Evolutionary conservation across 2,329 filamentous ascomycete genomes (phyloP), one percentile per base, ranked within the genome.

Genomic region (Pseudocercospora eumusae): DNA sequence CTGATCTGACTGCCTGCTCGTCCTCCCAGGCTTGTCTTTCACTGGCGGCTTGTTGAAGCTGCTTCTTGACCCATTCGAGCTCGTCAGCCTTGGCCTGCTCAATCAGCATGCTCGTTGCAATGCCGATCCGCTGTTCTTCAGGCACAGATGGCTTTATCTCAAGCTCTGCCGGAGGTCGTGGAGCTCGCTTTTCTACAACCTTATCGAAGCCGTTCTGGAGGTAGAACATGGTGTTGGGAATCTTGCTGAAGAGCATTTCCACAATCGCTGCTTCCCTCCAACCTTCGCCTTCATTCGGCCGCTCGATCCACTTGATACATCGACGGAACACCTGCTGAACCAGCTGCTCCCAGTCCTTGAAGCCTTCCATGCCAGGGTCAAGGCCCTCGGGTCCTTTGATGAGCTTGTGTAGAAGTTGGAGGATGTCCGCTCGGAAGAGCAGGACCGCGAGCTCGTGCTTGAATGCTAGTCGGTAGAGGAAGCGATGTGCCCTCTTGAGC

Each of bases 231-330:
- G 91, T 96, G 50, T 85, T 84, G 56, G 87, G 88, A 61, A 92
- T 89, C 76, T 99, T 99, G 75, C 91, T 96, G 76, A 99, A 99
- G 13, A 99, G 82, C 83, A 99, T 86, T 77, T 99, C 95, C 0
- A 96, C 88, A 55, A 96, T 84, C 44, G 97, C 81, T 28, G 73
- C 67, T 65, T 93, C 91, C 0, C 92, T 92, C 47, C 92, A 85
- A 68, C 96, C 87, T 64, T 95, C 85, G 8, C 69, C 70, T 13
- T 67, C 69, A 1, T 61, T 67, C 0, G 65, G 62, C 20, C 69
- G 64, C 25, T 69, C 65, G 1, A 98, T 83, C 77, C 95, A 96
- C 72, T 90, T 92, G 59, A 91, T 83, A 66, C 93, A 89, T 71
- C 88, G 89, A 68, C 88, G 87, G 66, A 97, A 84, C 42, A 98